phyloP scores from a whole-genome alignment of 2,329 filamentous ascomycete species.

The Emmonsia crescens region DNA sequence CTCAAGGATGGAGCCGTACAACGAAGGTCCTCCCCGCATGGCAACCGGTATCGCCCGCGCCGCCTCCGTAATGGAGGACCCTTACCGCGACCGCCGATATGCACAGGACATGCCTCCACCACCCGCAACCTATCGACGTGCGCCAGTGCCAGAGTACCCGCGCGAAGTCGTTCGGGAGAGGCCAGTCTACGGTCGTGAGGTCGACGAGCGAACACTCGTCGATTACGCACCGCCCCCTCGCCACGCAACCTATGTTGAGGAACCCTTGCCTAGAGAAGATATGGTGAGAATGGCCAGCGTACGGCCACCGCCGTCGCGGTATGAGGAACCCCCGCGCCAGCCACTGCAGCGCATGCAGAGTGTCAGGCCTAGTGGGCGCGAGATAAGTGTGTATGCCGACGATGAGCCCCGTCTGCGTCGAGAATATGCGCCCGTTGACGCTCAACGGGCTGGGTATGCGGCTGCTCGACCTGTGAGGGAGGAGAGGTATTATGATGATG shows the following conservation, averaged over 20 bases:
- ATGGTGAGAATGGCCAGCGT: slow-evolving; percentile 47
- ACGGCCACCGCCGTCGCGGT: slow-evolving; percentile 40
- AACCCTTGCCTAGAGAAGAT: slow-evolving; percentile 49
- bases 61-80: slow-evolving; percentile 33
- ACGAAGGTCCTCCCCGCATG: slow-evolving; percentile 20
- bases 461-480: slow-evolving; percentile 26
- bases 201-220: slow-evolving; percentile 29
- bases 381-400: slow-evolving; percentile 33
- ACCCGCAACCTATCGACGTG: slow-evolving; percentile 30
- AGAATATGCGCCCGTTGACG: slow-evolving; percentile 40
- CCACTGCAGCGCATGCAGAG: slow-evolving; percentile 32
- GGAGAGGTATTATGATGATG: slow-evolving; percentile 28
- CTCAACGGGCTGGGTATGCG: slow-evolving; percentile 32
- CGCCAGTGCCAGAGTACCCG: slow-evolving; percentile 23
- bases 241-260: slow-evolving; percentile 45
- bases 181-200: slow-evolving; percentile 22
- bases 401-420: slow-evolving; percentile 30
- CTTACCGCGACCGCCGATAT: slow-evolving; percentile 31
- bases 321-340: slow-evolving; percentile 32
- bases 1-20: slow-evolving; percentile 24
- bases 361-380: slow-evolving; percentile 30
- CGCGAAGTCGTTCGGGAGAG: slow-evolving; percentile 23
- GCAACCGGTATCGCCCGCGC: slow-evolving; percentile 29
- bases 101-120: slow-evolving; percentile 37
- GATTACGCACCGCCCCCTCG: slow-evolving; percentile 29